Conservation (phyloP, 176 grass and related monocot genomes). For the Guadua angustifolia region DNA sequence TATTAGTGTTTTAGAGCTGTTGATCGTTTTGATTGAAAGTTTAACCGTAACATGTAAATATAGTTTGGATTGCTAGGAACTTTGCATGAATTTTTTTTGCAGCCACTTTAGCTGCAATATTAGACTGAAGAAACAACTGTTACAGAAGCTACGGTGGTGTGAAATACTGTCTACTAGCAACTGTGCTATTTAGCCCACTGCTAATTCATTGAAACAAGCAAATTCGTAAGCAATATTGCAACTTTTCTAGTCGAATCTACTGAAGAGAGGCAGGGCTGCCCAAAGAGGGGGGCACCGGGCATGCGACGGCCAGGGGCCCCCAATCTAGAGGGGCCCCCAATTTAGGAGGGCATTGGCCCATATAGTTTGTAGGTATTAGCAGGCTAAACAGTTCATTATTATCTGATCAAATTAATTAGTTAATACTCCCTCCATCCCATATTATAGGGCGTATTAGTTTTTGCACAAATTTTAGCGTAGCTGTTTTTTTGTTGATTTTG, state of each 20-base stretch:
- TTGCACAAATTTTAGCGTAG: too few relatives aligned
- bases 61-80: neutral
- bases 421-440: too few relatives aligned
- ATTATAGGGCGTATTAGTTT: too few relatives aligned
- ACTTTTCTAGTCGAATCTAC: neutral
- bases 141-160: neutral
- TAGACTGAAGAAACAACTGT: neutral
- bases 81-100: slow-evolving; percentile 20
- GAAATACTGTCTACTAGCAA: neutral
- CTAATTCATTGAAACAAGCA: neutral
- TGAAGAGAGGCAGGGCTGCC: too few relatives aligned
- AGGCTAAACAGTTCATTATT: too few relatives aligned
- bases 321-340: too few relatives aligned
- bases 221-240: neutral
- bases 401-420: too few relatives aligned
- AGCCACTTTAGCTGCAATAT: neutral
- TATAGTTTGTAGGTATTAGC: too few relatives aligned
- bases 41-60: neutral
- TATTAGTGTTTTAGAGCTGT: neutral
- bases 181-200: neutral
- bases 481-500: too few relatives aligned
- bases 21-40: neutral
- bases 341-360: too few relatives aligned
- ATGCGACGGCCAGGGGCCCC: too few relatives aligned
- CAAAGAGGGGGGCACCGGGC: too few relatives aligned